Conservation (phyloP, 768 basidiomycete species). For the Serendipita indica region DNA sequence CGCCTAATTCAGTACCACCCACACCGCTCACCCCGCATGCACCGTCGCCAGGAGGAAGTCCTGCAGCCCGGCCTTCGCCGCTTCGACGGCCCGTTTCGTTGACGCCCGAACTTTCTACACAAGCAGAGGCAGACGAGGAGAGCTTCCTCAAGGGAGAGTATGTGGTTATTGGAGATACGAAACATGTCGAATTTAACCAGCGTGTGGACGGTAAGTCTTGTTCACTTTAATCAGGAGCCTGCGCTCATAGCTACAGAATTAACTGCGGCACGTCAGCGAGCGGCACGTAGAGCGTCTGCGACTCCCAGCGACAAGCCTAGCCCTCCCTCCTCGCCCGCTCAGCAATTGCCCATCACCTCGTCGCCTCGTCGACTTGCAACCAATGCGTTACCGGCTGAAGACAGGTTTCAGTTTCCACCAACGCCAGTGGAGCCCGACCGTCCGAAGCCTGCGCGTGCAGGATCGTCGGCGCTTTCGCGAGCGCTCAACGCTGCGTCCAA, state of each 20-base stretch:
- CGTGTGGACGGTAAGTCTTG: constrained; percentile 67
- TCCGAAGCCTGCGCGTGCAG: constrained; percentile 16
- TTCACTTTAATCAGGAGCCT: constrained; percentile 5
- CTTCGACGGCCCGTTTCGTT: constrained; percentile 12
- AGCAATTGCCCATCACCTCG: not conserved
- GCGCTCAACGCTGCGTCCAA: constrained; percentile 70
- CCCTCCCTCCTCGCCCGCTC: constrained; percentile 13
- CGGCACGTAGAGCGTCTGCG: constrained; percentile 29
- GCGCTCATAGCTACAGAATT: constrained; percentile 37
- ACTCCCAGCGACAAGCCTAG: constrained; percentile 34
- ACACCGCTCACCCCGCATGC: not conserved
- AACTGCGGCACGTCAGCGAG: constrained; percentile 36
- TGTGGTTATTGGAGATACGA: constrained; percentile 80
- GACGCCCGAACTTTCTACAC: constrained; percentile 10
- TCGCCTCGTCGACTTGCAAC: not conserved
- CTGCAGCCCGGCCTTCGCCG: constrained; percentile 12
- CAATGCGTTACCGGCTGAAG: not conserved
- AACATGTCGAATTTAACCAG: constrained; percentile 82
- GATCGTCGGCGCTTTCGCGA: constrained; percentile 60
- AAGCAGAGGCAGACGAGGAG: constrained; percentile 35
- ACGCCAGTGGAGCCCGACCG: constrained; percentile 1
- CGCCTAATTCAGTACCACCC: not conserved
- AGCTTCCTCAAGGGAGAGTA: constrained; percentile 45
- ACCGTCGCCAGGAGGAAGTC: constrained; percentile 3
- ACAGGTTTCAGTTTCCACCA: constrained; percentile 11